These are phyloP conservation scores for Aspergillus sojae DNA, from an alignment of 2,329 filamentous ascomycete species.

Conservation along the genomic window DNA sequence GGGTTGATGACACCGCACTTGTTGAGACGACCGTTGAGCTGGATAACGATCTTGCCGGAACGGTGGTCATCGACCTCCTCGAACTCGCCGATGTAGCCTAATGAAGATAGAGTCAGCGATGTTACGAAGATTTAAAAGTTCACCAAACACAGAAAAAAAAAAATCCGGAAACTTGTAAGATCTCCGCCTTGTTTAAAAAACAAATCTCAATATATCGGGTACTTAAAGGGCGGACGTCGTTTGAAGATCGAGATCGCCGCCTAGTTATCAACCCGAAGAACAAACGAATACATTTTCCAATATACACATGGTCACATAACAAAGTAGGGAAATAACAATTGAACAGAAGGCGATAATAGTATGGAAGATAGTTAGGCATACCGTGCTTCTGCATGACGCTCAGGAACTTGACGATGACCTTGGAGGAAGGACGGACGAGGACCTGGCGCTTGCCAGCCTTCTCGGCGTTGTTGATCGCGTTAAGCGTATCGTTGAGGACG, in stretches of 20 bases:
- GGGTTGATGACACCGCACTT: conserved; percentile 99
- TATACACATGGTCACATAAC: neutral
- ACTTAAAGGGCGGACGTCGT: conserved; percentile 99
- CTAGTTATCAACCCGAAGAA: conserved; percentile 98
- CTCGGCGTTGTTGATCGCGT: conserved; percentile 99
- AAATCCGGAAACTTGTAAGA: conserved; percentile 93
- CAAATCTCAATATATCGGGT: conserved; percentile 83
- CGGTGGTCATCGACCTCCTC: conserved; percentile 99
- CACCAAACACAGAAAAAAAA: conserved; percentile 66
- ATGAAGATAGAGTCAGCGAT: conserved; percentile 59
- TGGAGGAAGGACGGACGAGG: conserved; percentile 94
- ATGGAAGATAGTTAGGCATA: conserved; percentile 59
- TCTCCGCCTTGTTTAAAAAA: conserved; percentile 64
- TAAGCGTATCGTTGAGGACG: conserved; percentile 98
- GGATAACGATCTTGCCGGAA: conserved; percentile 99
- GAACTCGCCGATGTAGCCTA: conserved; percentile 99
- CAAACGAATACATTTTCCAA: neutral
- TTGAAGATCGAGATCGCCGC: conserved; percentile 75
- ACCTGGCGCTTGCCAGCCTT: conserved; percentile 99
- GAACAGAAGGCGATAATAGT: conserved; percentile 44
- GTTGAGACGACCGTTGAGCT: conserved; percentile 98
- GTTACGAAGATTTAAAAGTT: conserved; percentile 96
- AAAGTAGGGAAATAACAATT: conserved; percentile 9
- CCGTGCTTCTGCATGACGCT: conserved; percentile 99
- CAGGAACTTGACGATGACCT: conserved; percentile 99